Conservation (phyloP, 345 rosid genomes). For the Eucalyptus regnans region DNA sequence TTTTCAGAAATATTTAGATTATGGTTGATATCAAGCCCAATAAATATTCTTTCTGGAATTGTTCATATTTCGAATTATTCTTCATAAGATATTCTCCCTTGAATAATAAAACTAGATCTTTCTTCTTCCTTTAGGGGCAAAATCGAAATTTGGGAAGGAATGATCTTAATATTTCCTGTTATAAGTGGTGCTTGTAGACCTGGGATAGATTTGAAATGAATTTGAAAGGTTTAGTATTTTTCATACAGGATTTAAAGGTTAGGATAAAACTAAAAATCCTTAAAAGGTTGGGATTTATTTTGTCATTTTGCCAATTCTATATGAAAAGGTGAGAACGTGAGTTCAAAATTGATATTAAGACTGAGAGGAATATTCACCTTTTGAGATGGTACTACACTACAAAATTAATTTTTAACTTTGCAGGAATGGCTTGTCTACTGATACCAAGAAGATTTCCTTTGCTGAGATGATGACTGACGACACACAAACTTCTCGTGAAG, state of each 20-base stretch:
- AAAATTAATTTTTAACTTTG: slow-evolving; percentile 1
- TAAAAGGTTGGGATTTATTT: neutral
- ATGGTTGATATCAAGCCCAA: neutral
- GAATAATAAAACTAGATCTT: neutral
- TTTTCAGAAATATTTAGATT: neutral
- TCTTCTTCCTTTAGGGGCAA: neutral
- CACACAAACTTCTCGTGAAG: slow-evolving; percentile 86
- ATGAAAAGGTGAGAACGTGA: neutral
- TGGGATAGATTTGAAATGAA: neutral
- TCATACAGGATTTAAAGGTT: neutral
- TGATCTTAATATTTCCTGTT: neutral
- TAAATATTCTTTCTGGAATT: neutral
- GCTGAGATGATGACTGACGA: slow-evolving; percentile 99
- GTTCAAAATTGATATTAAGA: neutral
- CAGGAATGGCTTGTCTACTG: slow-evolving; percentile 83
- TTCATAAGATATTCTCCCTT: neutral
- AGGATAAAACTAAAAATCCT: neutral
- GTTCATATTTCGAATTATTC: neutral
- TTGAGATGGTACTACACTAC: neutral
- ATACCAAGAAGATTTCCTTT: slow-evolving; percentile 49
- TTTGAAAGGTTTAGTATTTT: neutral
- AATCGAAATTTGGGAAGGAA: neutral
- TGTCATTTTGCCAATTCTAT: neutral
- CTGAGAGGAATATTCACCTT: neutral
- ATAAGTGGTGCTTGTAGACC: neutral